A percentile compares a stretch with the other conserved stretches of the same genome.
phyloP scores from a whole-genome alignment of 2,329 filamentous ascomycete species.

The Diaporthe caulivora region DNA sequence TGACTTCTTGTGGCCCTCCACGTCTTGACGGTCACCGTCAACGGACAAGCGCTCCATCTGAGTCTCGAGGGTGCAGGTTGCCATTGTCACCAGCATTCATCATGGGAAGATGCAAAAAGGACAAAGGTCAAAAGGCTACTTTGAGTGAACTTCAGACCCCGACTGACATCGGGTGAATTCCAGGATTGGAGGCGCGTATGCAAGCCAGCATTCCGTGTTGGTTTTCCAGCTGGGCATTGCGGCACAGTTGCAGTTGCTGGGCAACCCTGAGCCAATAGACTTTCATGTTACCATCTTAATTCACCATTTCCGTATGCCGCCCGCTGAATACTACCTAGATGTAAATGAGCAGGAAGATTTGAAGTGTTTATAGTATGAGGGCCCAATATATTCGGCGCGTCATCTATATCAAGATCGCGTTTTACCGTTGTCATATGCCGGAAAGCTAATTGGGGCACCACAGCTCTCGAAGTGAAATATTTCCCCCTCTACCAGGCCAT shows the following conservation, averaged over 20 bases:
- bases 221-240: not conserved
- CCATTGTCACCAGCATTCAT: not conserved
- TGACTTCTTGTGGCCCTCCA: not conserved
- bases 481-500: too few species aligned
- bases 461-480: too few species aligned
- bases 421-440: too few species aligned
- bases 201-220: not conserved
- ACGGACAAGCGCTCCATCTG: not conserved
- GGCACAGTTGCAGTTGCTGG: slow-evolving; percentile 17
- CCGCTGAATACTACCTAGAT: too few species aligned
- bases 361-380: too few species aligned
- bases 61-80: not conserved
- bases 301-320: too few species aligned
- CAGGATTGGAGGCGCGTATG: not conserved
- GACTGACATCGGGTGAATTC: too few species aligned
- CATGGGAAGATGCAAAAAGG: not conserved
- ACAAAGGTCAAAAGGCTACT: rapidly evolving
- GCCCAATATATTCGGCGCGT: too few species aligned
- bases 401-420: too few species aligned
- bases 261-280: not conserved
- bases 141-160: not conserved
- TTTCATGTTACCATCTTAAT: not conserved
- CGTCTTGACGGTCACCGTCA: not conserved
- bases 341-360: too few species aligned
- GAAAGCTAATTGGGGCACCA: too few species aligned